Percentiles rank a stretch among this genome's conserved stretches.
phyloP scores from a whole-genome alignment of 2,329 filamentous ascomycete genomes.

The Bipolaris victoriae region DNA sequence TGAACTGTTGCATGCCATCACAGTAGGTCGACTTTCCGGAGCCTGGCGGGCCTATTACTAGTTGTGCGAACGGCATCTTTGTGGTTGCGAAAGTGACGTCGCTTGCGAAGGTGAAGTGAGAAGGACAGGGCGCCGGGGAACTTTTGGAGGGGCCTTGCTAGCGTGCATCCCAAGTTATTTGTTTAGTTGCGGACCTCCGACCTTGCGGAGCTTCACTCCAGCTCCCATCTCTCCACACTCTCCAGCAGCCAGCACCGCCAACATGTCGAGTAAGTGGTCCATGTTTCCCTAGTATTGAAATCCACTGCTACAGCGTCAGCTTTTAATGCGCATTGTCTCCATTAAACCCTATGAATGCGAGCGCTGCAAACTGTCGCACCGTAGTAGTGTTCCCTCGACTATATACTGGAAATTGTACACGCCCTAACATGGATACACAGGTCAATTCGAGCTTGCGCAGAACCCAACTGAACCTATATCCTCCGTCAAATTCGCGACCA shows the following conservation, averaged over 20 bases:
- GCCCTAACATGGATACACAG: slow-evolving; percentile 17
- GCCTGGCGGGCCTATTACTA: slow-evolving; percentile 92
- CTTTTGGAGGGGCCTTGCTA: slow-evolving; percentile 24
- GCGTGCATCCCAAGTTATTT: slow-evolving; percentile 14
- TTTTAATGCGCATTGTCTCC: neutral
- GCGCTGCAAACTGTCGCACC: neutral
- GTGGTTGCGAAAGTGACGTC: slow-evolving; percentile 4
- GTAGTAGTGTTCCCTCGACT: neutral
- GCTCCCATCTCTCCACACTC: slow-evolving; percentile 15
- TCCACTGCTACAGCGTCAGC: neutral
- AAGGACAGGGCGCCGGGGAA: slow-evolving; percentile 9
- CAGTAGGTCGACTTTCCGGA: slow-evolving; percentile 97
- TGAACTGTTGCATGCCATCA: slow-evolving; percentile 99
- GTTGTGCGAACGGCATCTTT: slow-evolving; percentile 69
- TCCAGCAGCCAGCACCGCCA: slow-evolving; percentile 18
- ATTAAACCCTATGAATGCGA: neutral
- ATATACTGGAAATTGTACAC: neutral
- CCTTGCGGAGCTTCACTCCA: slow-evolving; percentile 24
- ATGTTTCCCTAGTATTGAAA: rapidly evolving
- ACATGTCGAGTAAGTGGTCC: slow-evolving; percentile 37
- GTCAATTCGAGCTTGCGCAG: slow-evolving; percentile 80
- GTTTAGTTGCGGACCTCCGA: slow-evolving; percentile 24
- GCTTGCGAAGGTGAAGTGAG: neutral
- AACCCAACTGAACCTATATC: slow-evolving; percentile 89
- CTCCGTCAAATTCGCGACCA: slow-evolving; percentile 81